These are phyloP conservation scores for Phyllosticta citriasiana DNA, from an alignment of 2,329 filamentous ascomycete species.

Conservation along the genomic window DNA sequence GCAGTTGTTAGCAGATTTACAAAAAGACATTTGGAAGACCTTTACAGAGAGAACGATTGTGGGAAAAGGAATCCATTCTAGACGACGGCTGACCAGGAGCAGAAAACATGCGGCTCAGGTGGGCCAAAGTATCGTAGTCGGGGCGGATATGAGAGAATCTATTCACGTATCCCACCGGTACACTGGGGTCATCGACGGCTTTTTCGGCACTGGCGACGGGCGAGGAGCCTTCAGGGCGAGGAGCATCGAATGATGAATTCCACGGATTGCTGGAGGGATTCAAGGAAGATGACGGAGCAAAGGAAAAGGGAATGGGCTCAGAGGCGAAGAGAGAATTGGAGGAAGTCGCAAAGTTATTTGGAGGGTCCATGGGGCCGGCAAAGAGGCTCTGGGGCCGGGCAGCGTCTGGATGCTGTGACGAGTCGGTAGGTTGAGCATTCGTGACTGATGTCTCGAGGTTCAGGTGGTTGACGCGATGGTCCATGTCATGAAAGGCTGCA, in stretches of 20 bases:
- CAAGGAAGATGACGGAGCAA: constrained; percentile 5
- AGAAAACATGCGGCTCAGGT: constrained; percentile 36
- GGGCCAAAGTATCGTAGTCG: constrained; percentile 33
- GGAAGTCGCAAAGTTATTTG: background rate
- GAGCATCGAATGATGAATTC: background rate
- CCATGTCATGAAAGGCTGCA: constrained; percentile 4
- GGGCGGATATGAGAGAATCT: constrained; percentile 21
- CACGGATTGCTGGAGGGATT: background rate
- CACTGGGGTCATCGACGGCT: constrained; percentile 39
- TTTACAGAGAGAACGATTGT: constrained; percentile 26
- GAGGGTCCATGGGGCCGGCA: background rate
- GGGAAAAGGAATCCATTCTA: constrained; percentile 31
- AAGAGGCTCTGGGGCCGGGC: constrained; percentile 3
- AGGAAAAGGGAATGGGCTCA: constrained; percentile 9
- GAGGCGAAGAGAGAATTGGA: constrained; percentile 1
- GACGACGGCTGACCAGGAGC: constrained; percentile 25
- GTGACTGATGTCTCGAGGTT: constrained; percentile 6
- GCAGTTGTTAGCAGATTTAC: background rate
- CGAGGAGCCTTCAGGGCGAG: background rate
- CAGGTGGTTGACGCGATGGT: constrained; percentile 10
- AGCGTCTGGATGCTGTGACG: background rate
- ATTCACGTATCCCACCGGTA: constrained; percentile 22
- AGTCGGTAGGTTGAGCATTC: background rate
- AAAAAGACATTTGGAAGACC: background rate
- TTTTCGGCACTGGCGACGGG: constrained; percentile 34